A percentile compares a stretch with the other conserved stretches of the same genome.
phyloP scores from a whole-genome alignment of 345 rosid species.

The Dipteronia sinensis region DNA sequence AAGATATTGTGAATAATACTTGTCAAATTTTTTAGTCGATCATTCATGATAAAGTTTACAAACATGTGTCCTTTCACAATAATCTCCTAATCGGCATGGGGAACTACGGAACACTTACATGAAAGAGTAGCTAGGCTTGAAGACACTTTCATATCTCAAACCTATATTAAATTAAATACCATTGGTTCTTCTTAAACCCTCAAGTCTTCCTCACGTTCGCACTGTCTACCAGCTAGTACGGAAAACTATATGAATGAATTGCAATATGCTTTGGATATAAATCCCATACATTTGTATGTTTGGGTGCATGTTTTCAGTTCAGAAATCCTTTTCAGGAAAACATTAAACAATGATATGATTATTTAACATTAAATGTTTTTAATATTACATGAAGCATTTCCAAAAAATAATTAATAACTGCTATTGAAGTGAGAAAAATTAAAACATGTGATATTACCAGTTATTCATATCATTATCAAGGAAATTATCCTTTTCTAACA shows the following conservation, averaged over 20 bases:
- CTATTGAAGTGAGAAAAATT: neutral
- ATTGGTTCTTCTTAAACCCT: neutral
- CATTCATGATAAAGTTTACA: slow-evolving; percentile 8
- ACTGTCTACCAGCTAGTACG: neutral
- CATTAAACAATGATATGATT: neutral
- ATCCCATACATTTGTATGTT: neutral
- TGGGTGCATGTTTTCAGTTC: neutral
- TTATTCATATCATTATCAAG: neutral
- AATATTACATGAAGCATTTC: neutral
- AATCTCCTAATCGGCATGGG: slow-evolving; percentile 1
- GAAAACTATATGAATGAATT: neutral
- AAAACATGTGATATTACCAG: neutral
- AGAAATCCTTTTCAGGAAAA: neutral
- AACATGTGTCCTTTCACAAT: neutral
- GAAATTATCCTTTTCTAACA: neutral
- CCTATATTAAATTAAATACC: neutral
- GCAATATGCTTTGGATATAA: neutral
- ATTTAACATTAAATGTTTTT: neutral
- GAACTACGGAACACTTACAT: neutral
- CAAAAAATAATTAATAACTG: neutral
- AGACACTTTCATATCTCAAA: neutral
- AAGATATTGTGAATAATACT: neutral
- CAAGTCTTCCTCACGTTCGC: neutral
- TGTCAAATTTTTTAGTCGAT: neutral
- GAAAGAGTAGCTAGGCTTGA: neutral